Percentiles rank a stretch among this genome's conserved stretches.
These are phyloP conservation scores for Colletotrichum liriopes DNA, from an alignment of 2,329 filamentous ascomycete genomes.

Conservation along the genomic window DNA sequence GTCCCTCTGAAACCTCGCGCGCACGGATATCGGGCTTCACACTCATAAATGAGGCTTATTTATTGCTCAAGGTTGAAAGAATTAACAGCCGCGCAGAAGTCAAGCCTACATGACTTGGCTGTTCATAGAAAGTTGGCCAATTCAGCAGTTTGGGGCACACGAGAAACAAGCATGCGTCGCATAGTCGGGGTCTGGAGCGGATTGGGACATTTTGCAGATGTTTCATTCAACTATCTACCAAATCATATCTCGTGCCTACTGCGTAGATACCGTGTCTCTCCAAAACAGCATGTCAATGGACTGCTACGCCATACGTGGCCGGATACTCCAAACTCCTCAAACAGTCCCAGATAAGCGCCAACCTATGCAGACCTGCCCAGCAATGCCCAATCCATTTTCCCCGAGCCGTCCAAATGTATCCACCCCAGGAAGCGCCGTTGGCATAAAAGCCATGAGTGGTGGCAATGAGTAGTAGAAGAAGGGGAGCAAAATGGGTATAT, in stretches of 20 bases:
- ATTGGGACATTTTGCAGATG: conserved; percentile 28
- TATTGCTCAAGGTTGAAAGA: not conserved
- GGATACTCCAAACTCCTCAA: conserved; percentile 31
- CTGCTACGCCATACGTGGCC: conserved; percentile 3
- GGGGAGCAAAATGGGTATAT: conserved; percentile 40
- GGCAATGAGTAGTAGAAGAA: not conserved
- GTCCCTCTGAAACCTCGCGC: conserved; percentile 18
- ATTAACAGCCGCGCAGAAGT: not conserved
- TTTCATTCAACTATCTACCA: conserved; percentile 31
- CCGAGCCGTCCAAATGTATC: conserved; percentile 20
- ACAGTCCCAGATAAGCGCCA: not conserved
- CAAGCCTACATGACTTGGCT: not conserved
- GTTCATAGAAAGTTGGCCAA: not conserved
- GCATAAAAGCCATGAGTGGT: conserved; percentile 34
- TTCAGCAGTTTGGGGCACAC: not conserved
- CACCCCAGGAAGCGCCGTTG: conserved; percentile 30
- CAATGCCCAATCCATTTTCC: conserved; percentile 6
- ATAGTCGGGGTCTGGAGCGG: not conserved
- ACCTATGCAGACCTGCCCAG: not conserved
- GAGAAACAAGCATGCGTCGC: not conserved
- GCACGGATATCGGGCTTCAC: not conserved
- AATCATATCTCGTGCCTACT: conserved; percentile 15
- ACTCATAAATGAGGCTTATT: not conserved
- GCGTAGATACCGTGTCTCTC: not conserved
- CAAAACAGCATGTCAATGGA: conserved; percentile 1